Conservation (phyloP, 2,329 filamentous ascomycete genomes). For the Trichoderma asperellum region DNA sequence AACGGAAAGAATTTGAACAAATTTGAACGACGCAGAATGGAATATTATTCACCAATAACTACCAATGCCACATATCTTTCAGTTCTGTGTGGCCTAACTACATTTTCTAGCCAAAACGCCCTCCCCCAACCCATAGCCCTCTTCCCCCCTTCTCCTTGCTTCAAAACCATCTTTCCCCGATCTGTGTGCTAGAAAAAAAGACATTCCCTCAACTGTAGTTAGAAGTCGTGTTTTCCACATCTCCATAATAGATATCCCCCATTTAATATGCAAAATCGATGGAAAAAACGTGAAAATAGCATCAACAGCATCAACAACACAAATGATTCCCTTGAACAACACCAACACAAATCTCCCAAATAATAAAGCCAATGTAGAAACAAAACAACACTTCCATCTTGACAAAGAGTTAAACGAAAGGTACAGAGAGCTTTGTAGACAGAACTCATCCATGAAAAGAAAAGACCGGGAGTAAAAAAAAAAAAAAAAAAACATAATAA, state of each 20-base stretch:
- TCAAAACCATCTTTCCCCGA: neutral
- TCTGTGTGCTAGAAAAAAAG: neutral
- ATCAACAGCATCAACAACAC: neutral
- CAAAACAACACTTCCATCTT: neutral
- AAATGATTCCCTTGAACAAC: neutral
- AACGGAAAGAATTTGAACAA: neutral
- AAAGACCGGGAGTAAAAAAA: neutral
- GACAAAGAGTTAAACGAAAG: neutral
- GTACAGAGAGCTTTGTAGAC: neutral
- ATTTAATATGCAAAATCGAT: neutral
- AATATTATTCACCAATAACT: neutral
- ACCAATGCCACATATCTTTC: neutral
- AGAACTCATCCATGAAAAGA: neutral
- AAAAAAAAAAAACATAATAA: neutral
- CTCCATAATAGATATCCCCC: neutral
- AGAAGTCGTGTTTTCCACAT: neutral
- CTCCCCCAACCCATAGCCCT: neutral
- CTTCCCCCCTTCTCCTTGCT: neutral
- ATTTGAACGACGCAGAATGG: neutral
- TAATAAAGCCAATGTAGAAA: neutral
- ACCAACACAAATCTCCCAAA: neutral
- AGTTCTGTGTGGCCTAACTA: neutral
- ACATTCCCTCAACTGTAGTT: neutral
- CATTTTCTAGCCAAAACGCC: constrained; percentile 15
- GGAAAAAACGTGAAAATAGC: neutral